Conservation (phyloP, 2,329 filamentous ascomycete genomes). For the Leptodontidium sp. region DNA sequence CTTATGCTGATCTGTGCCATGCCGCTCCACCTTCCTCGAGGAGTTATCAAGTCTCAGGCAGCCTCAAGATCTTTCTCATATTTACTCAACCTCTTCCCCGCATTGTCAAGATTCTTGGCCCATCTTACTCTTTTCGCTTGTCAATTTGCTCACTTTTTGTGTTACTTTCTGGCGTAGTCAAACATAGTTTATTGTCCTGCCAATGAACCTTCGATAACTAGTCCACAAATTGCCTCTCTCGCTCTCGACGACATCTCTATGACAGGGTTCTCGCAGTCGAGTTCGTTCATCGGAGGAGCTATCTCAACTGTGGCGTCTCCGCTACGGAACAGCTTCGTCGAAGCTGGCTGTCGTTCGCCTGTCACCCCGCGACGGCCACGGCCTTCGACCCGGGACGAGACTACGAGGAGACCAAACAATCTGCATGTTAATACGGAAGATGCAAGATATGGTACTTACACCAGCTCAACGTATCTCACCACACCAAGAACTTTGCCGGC, state of each 20-base stretch:
- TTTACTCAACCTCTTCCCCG: conserved; percentile 32
- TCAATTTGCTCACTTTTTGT: conserved; percentile 25
- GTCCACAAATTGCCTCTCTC: conserved; percentile 17
- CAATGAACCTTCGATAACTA: conserved; percentile 29
- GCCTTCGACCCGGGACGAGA: conserved; percentile 24
- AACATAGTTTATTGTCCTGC: conserved; percentile 3
- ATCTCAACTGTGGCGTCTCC: conserved; percentile 44
- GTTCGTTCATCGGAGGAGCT: conserved; percentile 35
- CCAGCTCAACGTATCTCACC: conserved; percentile 38
- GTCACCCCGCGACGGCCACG: conserved; percentile 38
- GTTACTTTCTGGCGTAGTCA: not conserved
- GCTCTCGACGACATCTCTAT: conserved; percentile 28
- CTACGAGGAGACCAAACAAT: conserved; percentile 16
- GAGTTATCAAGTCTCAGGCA: conserved; percentile 26
- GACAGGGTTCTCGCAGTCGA: conserved; percentile 31
- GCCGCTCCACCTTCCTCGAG: conserved; percentile 29
- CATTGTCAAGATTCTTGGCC: conserved; percentile 26
- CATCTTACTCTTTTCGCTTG: conserved; percentile 22
- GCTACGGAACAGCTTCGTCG: conserved; percentile 44
- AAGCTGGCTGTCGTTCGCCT: conserved; percentile 48
- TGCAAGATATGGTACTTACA: conserved; percentile 30
- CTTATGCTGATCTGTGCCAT: conserved; percentile 31
- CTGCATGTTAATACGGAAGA: conserved; percentile 30
- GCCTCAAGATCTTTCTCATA: conserved; percentile 40
- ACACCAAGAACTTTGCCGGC: conserved; percentile 39